A percentile compares a stretch with the other conserved stretches of the same genome.
phyloP scores from a whole-genome alignment of 2,329 filamentous ascomycete genomes.

The Triangularia verruculosa region DNA sequence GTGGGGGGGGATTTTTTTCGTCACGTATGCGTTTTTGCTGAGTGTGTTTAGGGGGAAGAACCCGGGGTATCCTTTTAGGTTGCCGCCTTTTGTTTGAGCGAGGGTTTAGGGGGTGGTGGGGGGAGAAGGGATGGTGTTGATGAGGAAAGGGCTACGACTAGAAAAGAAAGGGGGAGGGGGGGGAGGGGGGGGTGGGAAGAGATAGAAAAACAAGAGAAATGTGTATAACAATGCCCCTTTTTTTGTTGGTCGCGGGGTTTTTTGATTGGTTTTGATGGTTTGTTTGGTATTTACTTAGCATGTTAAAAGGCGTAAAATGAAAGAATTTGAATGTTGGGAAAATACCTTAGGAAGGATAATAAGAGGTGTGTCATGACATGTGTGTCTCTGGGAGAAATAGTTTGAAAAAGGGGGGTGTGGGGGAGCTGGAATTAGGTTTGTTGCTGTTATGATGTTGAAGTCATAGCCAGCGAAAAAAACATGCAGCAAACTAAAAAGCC shows the following conservation, averaged over 20 bases:
- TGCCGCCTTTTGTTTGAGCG: slow-evolving; percentile 76
- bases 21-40: slow-evolving; percentile 90
- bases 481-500: no score
- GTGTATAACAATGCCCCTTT: not conserved
- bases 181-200: not conserved
- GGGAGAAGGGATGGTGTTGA: not conserved
- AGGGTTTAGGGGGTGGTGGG: not conserved
- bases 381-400: no score
- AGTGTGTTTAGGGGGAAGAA: slow-evolving; percentile 96
- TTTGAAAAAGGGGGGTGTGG: no score
- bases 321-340: no score
- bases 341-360: no score
- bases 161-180: not conserved
- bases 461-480: no score
- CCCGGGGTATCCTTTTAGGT: slow-evolving; percentile 85
- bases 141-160: not conserved
- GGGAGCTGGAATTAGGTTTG: no score
- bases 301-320: no score
- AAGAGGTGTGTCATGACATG: no score
- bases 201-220: not conserved
- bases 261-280: not conserved
- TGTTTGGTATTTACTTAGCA: not conserved
- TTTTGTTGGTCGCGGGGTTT: not conserved
- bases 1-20: slow-evolving; percentile 73
- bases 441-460: no score